Evolutionary conservation across 1,139 yeast species (phyloP), one percentile per base, ranked within the genome.

Genomic region (Yamadazyma jaroonii): DNA sequence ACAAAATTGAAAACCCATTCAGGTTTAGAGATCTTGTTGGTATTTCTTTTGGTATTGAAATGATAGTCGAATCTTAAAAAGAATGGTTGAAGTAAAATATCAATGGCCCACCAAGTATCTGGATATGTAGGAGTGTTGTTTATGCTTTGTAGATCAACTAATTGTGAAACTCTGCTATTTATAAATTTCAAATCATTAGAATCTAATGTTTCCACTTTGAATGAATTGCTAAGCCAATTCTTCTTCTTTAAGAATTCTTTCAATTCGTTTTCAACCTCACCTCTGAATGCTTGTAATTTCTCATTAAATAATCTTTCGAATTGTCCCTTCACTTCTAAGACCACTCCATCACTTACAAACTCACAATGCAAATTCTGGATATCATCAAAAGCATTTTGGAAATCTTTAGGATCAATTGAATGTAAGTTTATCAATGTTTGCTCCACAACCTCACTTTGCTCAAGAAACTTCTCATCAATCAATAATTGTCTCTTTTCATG

Each of bases 1-100:
- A 78, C 56, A 49, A 75, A 86, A 23, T 65, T 66, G 42, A 83
- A 71, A n/a, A 83, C 78, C 83, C 90, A 82, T 55, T 87, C 95
- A 0, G 95, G 95, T 50, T 81, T 82, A 39, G 85, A 84, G 26
- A 81, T 58, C 41, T 81, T 72, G 49, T 84, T 84, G 0, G 95
- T 84, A 13, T 80, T 82, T 34, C 66, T 68, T 15, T 69, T 66
- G 1, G 62, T 44, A 40, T 78, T 79, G 58, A 90, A 90, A 59
- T 90, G 96, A 59, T 73, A 90, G 31, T 75, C 69, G 54, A 89
- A 86, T 40, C 92, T 73, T 10, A 76, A 56, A 17, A 66, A 67
- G 39, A 86, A 73, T 7, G 84, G 82, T 30, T 71, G 66, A 0
- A 84, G 63, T 23, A 88, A 59, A 0, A 72, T 56, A 25, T 74